Base-by-base conservation (phyloP, 129 eudicot genomes). In the Flaveria bidentis region DNA sequence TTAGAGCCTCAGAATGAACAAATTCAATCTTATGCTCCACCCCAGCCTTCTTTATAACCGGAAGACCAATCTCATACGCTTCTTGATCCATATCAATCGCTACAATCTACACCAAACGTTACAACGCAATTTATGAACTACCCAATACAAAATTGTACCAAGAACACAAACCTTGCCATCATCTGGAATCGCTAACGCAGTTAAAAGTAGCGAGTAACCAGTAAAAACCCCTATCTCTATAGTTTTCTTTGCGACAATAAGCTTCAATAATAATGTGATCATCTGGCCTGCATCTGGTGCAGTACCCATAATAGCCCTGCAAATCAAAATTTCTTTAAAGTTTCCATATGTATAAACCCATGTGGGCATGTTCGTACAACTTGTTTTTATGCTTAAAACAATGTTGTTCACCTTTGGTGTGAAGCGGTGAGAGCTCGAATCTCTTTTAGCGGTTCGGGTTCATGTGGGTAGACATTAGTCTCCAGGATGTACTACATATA, bases 381-480 rank as follows among this genome's bases (percentile, higher is more conserved):
- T 7, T 15, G 22, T 42, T 67, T 67, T 41, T 49, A 10, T 44
- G 2, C 36, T 64, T 50, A 36, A 49, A 63, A 42, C 53, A 56
- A 46, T 74, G 36, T 46, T 8, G 15, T 12, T 45, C n/a, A 90
- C 93, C 73, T 1, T 30, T 92, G 96, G 53, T 86, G 91, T 58
- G 63, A 67, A 36, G 83, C 73, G 18, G 89, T 80, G 18, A 73
- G 73, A 65, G 78, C 86, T 75, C 93, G 78, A 14, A 87, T 67
- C 80, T 90, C 83, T 85, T 82, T 90, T 41, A 88, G 85, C 2
- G 78, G 76, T 67, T 80, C 83, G 2, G 89, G 80, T 73, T 88
- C 96, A 2, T 86, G 84, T 3, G 93, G 92, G 70, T 87, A 87
- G 20, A 90, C 96, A 66, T 73, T 87, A 15, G 83, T 86, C 71